Base-by-base conservation (phyloP, 2,329 filamentous ascomycete genomes). In the Verticillium dahliae region DNA sequence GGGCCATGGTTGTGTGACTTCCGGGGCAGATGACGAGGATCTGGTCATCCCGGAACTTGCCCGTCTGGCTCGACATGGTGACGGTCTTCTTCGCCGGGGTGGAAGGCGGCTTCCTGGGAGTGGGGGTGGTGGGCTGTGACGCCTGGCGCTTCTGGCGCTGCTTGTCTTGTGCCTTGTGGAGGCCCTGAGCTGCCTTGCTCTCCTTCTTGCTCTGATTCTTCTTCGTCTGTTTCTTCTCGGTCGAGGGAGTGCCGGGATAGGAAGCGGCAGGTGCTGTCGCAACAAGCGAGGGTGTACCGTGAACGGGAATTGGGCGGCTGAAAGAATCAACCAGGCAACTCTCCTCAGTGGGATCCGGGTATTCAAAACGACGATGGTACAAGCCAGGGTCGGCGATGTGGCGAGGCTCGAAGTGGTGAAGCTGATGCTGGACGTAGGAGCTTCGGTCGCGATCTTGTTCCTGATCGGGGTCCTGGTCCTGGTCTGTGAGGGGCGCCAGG, bases 1-100 rank as follows among this genome's bases (percentile, higher is more conserved):
- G 92, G 67, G 92, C 93, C 78, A 96, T 86, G 62, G 92, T 97
- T 66, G 89, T 94, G 76, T 90, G 88, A 74, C 92, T 97, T 72
- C 93, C 93, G 38, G 90, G 90, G 75, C 88, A 89, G 76, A 93
- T 87, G 73, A 93, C 76, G 71, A 87, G 82, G 70, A 86, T 77
- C 79, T 86, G 84, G 73, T 87, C 84, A 78, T 87, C 84, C 74
- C 82, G 81, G 81, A 82, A 87, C 75, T 86, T 86, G 70, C 79
- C 80, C 69, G 80, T 76, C 64, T 82, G 80, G 72, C 74, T 77
- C 66, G 84, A 81, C 84, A 86, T 87, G 41, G 31, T 33, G 39
- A 38, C 60, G 37, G 27, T 56, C 13, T 56, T 13, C n/a, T 52
- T n/a, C 18, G 45, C n/a, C n/a, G 9, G 18, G 45, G 45, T 22